Conservation (phyloP, 78 protist genomes). For the Anaeramoeba flamelloides region DNA sequence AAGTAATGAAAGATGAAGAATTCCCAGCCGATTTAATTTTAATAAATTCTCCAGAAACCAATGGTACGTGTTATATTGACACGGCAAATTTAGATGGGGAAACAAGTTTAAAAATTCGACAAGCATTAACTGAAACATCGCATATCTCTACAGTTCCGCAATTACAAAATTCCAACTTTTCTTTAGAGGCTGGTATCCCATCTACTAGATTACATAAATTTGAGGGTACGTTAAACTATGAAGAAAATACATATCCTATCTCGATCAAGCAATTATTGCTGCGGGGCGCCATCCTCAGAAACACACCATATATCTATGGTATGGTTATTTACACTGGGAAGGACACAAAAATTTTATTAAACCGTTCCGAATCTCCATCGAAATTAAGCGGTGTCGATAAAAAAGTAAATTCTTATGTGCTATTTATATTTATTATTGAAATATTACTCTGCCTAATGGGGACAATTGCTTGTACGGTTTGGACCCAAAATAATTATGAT, state of each 20-base stretch:
- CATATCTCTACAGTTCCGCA: neutral
- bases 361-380: neutral
- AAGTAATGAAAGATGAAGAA: constrained; percentile 28
- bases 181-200: neutral
- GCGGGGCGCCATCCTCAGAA: constrained; percentile 1
- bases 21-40: constrained; percentile 71
- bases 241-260: neutral
- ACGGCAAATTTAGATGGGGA: constrained; percentile 22
- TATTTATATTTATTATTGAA: neutral
- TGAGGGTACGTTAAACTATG: neutral
- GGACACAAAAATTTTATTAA: constrained; percentile 8
- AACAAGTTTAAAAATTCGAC: constrained; percentile 5
- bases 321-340: constrained; percentile 9
- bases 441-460: neutral
- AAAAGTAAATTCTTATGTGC: neutral
- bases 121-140: constrained; percentile 5
- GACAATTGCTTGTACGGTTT: neutral
- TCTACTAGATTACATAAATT: neutral
- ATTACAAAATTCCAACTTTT: neutral
- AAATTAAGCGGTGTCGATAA: neutral
- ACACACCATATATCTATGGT: constrained; percentile 6
- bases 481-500: neutral
- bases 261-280: neutral
- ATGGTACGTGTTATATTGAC: constrained; percentile 43
- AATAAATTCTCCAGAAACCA: constrained; percentile 31